A percentile compares a stretch with the other conserved stretches of the same genome.
phyloP scores from a whole-genome alignment of 306 rosid species.

The Phaseolus lunatus region DNA sequence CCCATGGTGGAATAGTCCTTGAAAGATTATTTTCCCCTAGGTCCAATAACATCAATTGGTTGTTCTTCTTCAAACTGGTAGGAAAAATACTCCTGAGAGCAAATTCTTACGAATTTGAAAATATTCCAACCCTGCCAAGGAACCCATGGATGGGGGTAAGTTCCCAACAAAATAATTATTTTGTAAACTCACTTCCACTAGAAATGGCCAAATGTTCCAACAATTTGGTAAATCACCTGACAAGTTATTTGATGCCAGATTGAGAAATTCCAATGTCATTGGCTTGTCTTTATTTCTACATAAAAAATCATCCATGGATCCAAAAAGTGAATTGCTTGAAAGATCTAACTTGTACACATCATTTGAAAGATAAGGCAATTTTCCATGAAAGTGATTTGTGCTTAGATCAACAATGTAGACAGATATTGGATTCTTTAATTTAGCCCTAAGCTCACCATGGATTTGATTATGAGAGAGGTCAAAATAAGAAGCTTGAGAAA shows the following conservation, averaged over 20 bases:
- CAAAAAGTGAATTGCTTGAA: constrained; percentile 22
- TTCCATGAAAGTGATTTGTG: background rate
- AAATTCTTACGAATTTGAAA: background rate
- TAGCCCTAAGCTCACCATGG: constrained; percentile 28
- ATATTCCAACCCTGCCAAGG: background rate
- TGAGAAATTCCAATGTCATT: background rate
- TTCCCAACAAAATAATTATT: constrained; percentile 15
- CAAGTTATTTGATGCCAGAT: constrained; percentile 37
- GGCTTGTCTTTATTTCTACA: background rate
- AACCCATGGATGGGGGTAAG: constrained; percentile 13
- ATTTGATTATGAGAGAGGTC: constrained; percentile 37
- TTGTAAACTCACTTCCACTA: background rate
- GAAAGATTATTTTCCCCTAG: constrained; percentile 11
- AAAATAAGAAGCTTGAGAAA: too few relatives aligned
- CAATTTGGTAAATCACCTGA: constrained; percentile 32
- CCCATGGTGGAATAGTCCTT: constrained; percentile 5
- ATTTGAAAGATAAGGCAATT: background rate
- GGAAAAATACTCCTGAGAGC: constrained; percentile 29
- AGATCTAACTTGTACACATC: background rate
- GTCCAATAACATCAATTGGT: background rate
- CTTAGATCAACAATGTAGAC: background rate
- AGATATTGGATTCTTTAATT: background rate
- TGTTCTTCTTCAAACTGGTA: background rate
- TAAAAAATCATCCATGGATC: background rate
- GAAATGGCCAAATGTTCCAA: background rate